Conservation (phyloP, 352 stramenopile genomes). For the Phytopythium chamaehyphon region DNA sequence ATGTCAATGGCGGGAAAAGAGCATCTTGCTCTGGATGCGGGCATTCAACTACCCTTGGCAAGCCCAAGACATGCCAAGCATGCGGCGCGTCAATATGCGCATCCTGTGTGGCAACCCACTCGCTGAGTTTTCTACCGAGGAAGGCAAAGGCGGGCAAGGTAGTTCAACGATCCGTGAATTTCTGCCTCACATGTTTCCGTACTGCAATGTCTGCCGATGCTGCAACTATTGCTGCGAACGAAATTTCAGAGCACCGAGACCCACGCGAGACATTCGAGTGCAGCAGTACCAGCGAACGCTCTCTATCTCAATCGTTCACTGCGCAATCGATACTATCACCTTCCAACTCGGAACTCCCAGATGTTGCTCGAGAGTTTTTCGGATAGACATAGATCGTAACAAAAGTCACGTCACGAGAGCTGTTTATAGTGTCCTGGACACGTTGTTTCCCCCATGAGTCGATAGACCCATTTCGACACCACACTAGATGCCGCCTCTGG, state of each 20-base stretch:
- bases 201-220: conserved; percentile 1
- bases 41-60: neutral
- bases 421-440: neutral
- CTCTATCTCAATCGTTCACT: neutral
- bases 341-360: conserved; percentile 25
- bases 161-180: neutral
- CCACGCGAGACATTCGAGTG: conserved; percentile 25
- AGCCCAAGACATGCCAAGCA: conserved; percentile 6
- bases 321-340: conserved; percentile 9
- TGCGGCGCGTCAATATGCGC: neutral
- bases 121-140: conserved; percentile 6
- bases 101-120: conserved; percentile 1
- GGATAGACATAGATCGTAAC: neutral
- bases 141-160: neutral
- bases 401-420: neutral
- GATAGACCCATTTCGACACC: neutral
- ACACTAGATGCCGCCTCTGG: neutral
- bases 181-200: neutral
- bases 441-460: neutral
- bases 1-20: neutral
- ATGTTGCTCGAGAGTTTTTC: conserved; percentile 31
- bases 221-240: neutral
- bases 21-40: neutral
- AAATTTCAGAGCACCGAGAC: conserved; percentile 10
- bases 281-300: conserved; percentile 14